phyloP scores from a whole-genome alignment of 768 basidiomycete species.

The Termitomyces sp. region DNA sequence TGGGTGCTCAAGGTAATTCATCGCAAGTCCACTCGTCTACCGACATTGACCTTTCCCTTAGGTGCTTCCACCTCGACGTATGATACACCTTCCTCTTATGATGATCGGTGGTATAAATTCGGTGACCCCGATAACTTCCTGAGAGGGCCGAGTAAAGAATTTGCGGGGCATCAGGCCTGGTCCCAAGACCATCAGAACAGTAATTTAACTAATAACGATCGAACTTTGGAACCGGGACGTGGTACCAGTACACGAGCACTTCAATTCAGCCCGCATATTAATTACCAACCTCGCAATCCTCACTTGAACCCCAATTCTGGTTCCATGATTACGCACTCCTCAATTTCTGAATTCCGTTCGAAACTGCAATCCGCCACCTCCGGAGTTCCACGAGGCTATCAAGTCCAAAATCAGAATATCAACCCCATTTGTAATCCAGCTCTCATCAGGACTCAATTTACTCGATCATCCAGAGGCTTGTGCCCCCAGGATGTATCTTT shows the following conservation, averaged over 20 bases:
- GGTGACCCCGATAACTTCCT: background rate
- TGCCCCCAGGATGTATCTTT: background rate
- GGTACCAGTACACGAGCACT: background rate
- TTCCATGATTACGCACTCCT: background rate
- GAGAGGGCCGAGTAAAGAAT: background rate
- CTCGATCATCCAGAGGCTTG: background rate
- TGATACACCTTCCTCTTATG: background rate
- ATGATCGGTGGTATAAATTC: background rate
- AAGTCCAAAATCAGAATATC: constrained; percentile 10
- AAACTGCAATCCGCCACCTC: background rate
- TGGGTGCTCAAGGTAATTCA: background rate
- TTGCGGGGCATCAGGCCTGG: constrained; percentile 4
- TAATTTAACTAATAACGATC: background rate
- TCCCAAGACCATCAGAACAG: background rate
- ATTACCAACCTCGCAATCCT: background rate
- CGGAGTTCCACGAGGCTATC: constrained; percentile 2
- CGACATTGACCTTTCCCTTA: background rate
- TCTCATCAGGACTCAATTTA: background rate
- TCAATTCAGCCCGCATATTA: background rate
- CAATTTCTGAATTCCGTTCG: background rate
- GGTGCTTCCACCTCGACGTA: background rate
- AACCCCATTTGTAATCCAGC: constrained; percentile 3
- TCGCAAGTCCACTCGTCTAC: background rate
- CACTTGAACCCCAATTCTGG: background rate
- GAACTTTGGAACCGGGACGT: background rate